phyloP scores from a whole-genome alignment of 352 stramenopile genomes.

The Pythium phragmitis region DNA sequence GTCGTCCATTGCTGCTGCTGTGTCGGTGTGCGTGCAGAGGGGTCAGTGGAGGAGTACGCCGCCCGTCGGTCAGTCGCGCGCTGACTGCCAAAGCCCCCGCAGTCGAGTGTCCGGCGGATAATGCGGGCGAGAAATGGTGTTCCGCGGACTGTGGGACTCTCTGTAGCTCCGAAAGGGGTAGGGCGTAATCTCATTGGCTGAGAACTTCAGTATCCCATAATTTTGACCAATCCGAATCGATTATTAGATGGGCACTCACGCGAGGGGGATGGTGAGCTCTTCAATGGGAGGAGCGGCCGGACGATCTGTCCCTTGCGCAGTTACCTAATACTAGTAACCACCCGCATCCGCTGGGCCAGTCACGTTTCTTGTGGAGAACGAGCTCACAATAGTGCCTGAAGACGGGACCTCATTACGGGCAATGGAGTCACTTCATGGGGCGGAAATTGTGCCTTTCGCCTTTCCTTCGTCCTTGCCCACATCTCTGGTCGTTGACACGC shows the following conservation, averaged over 20 bases:
- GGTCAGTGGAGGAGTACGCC: not conserved
- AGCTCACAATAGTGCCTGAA: not conserved
- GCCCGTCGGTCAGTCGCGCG: not conserved
- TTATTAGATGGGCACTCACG: not conserved
- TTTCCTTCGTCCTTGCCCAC: not conserved
- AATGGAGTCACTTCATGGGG: not conserved
- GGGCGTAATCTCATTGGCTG: not conserved
- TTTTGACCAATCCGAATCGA: not conserved
- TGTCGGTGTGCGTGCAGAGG: not conserved
- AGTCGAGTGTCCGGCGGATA: not conserved
- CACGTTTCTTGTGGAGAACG: not conserved
- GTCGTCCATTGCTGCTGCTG: conserved; percentile 45
- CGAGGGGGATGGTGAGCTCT: conserved; percentile 12
- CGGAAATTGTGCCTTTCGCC: no score
- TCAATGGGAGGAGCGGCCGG: not conserved
- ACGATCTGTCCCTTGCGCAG: not conserved
- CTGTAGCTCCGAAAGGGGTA: not conserved
- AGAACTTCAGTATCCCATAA: not conserved
- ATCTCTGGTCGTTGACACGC: conserved; percentile 9
- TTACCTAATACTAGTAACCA: not conserved
- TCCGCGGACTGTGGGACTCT: no score
- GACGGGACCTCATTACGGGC: no score
- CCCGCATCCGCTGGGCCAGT: no score
- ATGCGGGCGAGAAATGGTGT: not conserved
- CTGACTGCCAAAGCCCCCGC: not conserved